Evolutionary conservation across 495 filamentous ascomycete genomes (phyloP).

Genomic region (Annulohypoxylon stygium): DNA sequence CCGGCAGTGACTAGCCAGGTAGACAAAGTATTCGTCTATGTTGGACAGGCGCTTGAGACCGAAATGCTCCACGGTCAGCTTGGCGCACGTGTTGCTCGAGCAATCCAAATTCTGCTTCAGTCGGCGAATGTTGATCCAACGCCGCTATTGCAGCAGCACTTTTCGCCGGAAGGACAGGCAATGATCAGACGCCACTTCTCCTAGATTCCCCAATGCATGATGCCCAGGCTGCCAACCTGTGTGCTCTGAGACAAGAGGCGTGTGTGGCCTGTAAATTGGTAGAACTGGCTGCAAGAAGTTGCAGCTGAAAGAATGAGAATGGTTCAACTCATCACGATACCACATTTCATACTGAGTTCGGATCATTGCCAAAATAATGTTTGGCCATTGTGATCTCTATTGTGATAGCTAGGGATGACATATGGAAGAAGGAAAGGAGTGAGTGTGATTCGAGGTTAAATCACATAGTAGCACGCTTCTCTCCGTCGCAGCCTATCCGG

Average conservation of each 20-base stretch:
- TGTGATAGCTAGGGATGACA: not conserved
- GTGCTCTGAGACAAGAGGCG: not conserved
- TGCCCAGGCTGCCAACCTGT: constrained; percentile 1
- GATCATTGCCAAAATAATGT: not conserved
- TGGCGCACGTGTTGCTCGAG: constrained; percentile 75
- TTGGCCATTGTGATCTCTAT: constrained; percentile 2
- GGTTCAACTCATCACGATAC: constrained; percentile 20
- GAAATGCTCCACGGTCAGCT: constrained; percentile 90
- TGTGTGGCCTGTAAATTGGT: not conserved
- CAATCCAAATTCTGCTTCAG: constrained; percentile 79
- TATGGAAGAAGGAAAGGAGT: not conserved
- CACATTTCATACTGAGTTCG: constrained; percentile 1
- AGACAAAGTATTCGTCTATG: constrained; percentile 81
- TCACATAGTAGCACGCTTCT: constrained; percentile 22
- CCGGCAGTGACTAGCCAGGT: constrained; percentile 81
- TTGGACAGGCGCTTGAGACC: constrained; percentile 88
- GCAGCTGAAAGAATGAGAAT: constrained; percentile 26
- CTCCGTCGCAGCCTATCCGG: constrained; percentile 23
- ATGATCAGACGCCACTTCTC: constrained; percentile 79
- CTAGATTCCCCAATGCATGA: constrained; percentile 49
- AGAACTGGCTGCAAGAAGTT: constrained; percentile 17
- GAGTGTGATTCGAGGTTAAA: constrained; percentile 8
- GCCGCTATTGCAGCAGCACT: constrained; percentile 71
- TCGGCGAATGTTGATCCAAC: constrained; percentile 77
- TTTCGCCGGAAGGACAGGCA: constrained; percentile 81